Percentiles rank a stretch among this genome's conserved stretches.
phyloP scores from a whole-genome alignment of 2,329 filamentous ascomycete genomes.

The Fusarium decemcellulare region DNA sequence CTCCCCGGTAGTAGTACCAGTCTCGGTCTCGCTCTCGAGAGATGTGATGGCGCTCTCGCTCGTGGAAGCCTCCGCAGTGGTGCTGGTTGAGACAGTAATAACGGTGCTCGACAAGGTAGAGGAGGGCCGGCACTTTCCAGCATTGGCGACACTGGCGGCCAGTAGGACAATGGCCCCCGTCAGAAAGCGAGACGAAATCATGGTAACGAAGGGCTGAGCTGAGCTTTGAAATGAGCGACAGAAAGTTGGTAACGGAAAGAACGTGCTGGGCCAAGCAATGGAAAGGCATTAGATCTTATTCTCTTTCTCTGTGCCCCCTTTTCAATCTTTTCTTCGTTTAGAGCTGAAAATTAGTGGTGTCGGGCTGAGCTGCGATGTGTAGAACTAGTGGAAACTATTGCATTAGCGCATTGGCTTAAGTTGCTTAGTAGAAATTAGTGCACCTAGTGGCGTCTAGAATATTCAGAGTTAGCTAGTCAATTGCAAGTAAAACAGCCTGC shows the following conservation, averaged over 20 bases:
- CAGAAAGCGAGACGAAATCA: conserved; percentile 3
- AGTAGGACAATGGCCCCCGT: not conserved
- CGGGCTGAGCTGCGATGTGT: not conserved
- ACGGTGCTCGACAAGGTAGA: conserved; percentile 1
- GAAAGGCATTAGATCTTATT: not conserved
- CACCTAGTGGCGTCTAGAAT: too few relatives aligned
- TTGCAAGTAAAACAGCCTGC: too few relatives aligned
- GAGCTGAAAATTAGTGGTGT: not conserved
- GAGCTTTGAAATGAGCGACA: not conserved
- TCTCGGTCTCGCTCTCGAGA: not conserved
- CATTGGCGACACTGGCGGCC: not conserved
- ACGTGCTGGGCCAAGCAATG: not conserved
- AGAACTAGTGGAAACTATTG: not conserved
- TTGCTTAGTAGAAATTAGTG: too few relatives aligned
- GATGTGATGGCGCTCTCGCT: not conserved
- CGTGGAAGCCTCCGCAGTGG: not conserved
- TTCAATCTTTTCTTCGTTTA: not conserved
- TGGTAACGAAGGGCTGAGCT: not conserved
- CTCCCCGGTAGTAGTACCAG: not conserved
- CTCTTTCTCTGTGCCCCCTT: not conserved
- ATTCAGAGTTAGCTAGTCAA: too few relatives aligned
- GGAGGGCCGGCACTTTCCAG: not conserved
- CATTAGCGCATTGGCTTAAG: not conserved
- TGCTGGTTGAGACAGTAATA: not conserved
- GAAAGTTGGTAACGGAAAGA: not conserved